Conservation (phyloP, 371 early-diverging fungal genomes). For the Nematocida sp. region DNA sequence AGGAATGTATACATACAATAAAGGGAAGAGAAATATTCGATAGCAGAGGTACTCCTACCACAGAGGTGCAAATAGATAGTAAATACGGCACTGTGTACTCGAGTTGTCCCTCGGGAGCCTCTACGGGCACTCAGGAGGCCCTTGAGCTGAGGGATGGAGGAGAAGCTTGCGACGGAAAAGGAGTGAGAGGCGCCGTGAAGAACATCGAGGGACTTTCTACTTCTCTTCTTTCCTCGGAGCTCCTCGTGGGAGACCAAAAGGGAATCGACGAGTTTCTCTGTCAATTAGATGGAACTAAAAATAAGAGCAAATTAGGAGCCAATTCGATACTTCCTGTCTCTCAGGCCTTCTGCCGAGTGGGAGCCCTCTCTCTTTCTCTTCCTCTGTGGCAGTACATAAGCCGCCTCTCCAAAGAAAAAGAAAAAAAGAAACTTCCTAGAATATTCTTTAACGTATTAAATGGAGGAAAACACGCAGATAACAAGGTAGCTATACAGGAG, state of each 20-base stretch:
- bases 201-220: conserved; percentile 81
- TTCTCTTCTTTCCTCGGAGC: conserved; percentile 71
- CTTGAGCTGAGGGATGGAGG: conserved; percentile 85
- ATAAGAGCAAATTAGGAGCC: conserved; percentile 82
- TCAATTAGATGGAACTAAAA: conserved; percentile 81
- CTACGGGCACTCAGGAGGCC: conserved; percentile 95
- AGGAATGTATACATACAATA: conserved; percentile 24
- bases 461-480: conserved; percentile 96
- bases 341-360: conserved; percentile 84
- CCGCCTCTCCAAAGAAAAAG: conserved; percentile 71
- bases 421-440: conserved; percentile 71
- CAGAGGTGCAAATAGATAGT: conserved; percentile 91
- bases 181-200: conserved; percentile 80
- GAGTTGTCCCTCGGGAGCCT: conserved; percentile 94
- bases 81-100: conserved; percentile 75
- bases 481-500: conserved; percentile 96
- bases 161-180: conserved; percentile 75
- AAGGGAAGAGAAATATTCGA: conserved; percentile 88
- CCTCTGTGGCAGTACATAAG: conserved; percentile 83
- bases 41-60: conserved; percentile 95
- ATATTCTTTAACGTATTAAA: conserved; percentile 98
- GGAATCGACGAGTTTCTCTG: conserved; percentile 82
- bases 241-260: conserved; percentile 76
- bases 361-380: conserved; percentile 79
- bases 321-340: conserved; percentile 95